These are phyloP conservation scores for Suillus subaureus DNA, from an alignment of 768 basidiomycete genomes.

Conservation along the genomic window DNA sequence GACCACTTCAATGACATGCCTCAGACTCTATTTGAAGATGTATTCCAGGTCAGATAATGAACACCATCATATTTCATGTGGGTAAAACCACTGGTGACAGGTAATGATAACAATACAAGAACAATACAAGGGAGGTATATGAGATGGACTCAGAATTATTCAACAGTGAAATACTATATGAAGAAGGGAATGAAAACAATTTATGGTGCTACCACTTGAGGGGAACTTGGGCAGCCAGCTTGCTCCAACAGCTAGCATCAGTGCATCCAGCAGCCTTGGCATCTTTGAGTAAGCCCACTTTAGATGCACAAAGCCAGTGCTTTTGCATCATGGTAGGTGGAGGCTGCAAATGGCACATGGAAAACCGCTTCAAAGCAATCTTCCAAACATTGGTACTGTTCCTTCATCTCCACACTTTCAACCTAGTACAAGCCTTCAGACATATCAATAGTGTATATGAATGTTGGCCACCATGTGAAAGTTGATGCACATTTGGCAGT, in stretches of 20 bases:
- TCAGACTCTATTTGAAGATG: slow-evolving; percentile 64
- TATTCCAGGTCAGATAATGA: no score
- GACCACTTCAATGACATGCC: slow-evolving; percentile 55
- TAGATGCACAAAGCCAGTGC: neutral
- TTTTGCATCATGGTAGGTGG: neutral
- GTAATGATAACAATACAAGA: no score
- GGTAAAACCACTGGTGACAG: no score
- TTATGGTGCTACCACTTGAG: neutral
- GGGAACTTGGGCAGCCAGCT: neutral
- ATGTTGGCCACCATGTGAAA: neutral
- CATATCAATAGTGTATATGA: neutral
- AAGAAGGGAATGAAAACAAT: neutral
- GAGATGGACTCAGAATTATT: no score
- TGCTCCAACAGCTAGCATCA: neutral
- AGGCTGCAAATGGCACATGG: neutral
- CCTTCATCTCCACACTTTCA: neutral
- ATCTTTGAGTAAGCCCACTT: neutral
- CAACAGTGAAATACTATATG: neutral
- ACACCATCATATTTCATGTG: no score
- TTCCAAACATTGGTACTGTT: neutral
- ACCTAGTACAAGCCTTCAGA: neutral
- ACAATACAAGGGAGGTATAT: no score
- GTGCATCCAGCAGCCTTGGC: neutral
- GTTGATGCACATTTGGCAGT: neutral
- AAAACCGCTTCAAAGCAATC: neutral